Evolutionary conservation across 768 basidiomycete species (phyloP), one percentile per base, ranked within the genome.

Genomic region (Suillus hirtellus): DNA sequence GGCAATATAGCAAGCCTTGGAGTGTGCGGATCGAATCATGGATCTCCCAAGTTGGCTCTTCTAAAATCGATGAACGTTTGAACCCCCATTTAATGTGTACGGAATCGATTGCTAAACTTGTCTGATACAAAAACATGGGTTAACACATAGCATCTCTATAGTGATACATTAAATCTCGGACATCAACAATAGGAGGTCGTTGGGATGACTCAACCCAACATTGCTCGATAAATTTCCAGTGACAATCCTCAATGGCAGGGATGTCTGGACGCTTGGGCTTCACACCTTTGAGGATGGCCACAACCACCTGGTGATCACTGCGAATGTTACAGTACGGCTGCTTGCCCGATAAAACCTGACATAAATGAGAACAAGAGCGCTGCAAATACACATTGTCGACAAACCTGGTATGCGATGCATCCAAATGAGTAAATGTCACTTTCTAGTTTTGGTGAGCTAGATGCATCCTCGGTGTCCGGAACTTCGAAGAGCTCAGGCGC

Each of bases 151-250:
- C 2, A 42, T 19, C 55, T 27, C 38, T 56, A 21, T 40, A 40
- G 10, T 5, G 15, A 40, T 58, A 2, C 15, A 58, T 42, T 38
- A 7, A 19, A 19, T 40, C 38, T 15, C 24, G 38, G 55, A 58
- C 10, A 40, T 58, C 17, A 27, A 10, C 14, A 42, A 58, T 40
- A 1, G 38, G 38, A 27, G 55, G 38, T 40, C 55, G 38, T 11
- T 40, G 55, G 11, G 24, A 40, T 42, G 27, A 9, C 21, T 56
- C 55, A 8, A 38, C 34, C 80, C 80, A 82, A 62, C 80, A 81
- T 35, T 66, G 66, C 65, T 77, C 69, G 38, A 81, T 80, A 19
- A 82, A 71, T 1, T 72, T 66, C 80, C 80, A 81, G 61, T 80
- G 79, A 11, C 63, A 65, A 78, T 76, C 19, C 73, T 72, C 14